Evolutionary conservation across 805 yeast species (phyloP).

Genomic region (Ogataea trehalophila): DNA sequence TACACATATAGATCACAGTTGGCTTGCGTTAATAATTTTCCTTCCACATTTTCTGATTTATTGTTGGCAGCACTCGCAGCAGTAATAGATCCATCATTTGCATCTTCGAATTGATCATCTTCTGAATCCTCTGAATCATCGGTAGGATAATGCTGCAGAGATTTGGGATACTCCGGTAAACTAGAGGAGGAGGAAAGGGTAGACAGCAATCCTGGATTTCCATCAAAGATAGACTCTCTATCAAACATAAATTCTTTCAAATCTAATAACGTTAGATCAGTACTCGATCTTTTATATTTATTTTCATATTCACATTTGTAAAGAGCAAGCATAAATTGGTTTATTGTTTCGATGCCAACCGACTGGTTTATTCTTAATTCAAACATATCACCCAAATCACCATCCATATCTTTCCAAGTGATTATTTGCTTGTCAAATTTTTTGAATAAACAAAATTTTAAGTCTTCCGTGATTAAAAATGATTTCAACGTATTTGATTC

Average conservation of each 20-base stretch:
- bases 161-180: constrained; percentile 2
- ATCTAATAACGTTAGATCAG: constrained; percentile 39
- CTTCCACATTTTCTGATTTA: constrained; percentile 2
- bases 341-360: constrained; percentile 50
- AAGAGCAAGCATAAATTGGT: constrained; percentile 57
- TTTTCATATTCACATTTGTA: constrained; percentile 72
- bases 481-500: constrained; percentile 60
- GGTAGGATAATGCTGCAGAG: not conserved
- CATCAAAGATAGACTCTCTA: constrained; percentile 20
- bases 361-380: constrained; percentile 71
- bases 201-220: constrained; percentile 15
- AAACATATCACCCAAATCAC: constrained; percentile 81
- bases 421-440: constrained; percentile 50
- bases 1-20: constrained; percentile 44
- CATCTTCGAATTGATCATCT: constrained; percentile 27
- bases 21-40: constrained; percentile 17
- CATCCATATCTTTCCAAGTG: constrained; percentile 77
- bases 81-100: constrained; percentile 22
- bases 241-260: constrained; percentile 54
- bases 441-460: constrained; percentile 50
- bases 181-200: constrained; percentile 15
- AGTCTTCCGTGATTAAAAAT: constrained; percentile 58
- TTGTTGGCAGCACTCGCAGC: not conserved
- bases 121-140: constrained; percentile 20
- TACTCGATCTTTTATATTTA: constrained; percentile 55